Evolutionary conservation across 2,329 filamentous ascomycete species (phyloP).

Genomic region (Neonectria neomacrospora): DNA sequence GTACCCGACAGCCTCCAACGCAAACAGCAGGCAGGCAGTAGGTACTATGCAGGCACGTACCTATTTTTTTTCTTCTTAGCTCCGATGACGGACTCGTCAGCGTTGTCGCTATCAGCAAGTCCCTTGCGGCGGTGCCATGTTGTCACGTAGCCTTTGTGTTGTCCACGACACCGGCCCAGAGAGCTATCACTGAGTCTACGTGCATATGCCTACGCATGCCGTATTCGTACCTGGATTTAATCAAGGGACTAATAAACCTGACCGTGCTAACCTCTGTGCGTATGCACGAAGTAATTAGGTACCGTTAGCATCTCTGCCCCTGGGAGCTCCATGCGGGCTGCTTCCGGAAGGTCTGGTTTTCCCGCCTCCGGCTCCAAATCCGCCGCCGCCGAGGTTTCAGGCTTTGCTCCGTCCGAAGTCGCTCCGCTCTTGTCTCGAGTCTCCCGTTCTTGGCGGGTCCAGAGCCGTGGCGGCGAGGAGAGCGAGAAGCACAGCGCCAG

Average conservation of each 20-base stretch:
- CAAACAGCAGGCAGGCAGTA: not conserved
- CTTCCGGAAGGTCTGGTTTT: conserved; percentile 17
- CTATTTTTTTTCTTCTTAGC: not conserved
- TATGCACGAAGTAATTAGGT: too few relatives aligned
- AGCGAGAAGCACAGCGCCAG: not conserved
- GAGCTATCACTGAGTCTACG: not conserved
- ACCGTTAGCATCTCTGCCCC: not conserved
- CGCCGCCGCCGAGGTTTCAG: not conserved
- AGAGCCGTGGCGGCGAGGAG: conserved; percentile 11
- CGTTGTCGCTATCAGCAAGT: conserved; percentile 4
- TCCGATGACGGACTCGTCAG: not conserved
- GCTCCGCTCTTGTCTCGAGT: conserved; percentile 3
- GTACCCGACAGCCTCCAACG: not conserved
- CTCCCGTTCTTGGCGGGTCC: conserved; percentile 9
- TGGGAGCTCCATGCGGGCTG: too few relatives aligned
- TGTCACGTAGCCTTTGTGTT: not conserved
- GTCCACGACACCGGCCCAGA: not conserved
- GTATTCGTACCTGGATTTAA: conserved; percentile 2
- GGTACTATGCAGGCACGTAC: not conserved
- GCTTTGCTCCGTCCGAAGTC: conserved; percentile 1
- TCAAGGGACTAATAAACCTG: not conserved
- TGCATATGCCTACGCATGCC: conserved; percentile 11
- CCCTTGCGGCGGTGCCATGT: conserved; percentile 2
- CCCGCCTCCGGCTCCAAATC: conserved; percentile 17
- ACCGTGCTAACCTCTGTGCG: too few relatives aligned